phyloP scores from a whole-genome alignment of 441 rosid genomes.

The Gossypium lobatum region DNA sequence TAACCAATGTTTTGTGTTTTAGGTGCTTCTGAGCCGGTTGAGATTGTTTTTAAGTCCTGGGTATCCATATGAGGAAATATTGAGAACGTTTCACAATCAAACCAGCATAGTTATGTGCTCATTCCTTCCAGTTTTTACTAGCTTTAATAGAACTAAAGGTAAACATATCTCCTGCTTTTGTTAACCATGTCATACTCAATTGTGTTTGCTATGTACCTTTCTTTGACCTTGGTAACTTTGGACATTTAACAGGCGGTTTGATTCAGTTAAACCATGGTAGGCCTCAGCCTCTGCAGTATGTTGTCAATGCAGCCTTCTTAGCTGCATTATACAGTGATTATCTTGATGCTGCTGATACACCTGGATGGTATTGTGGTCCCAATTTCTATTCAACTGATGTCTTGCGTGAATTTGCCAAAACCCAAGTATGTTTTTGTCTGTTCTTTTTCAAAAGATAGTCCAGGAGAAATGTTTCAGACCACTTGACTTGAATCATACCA shows the following conservation, averaged over 20 bases:
- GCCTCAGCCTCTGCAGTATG: conserved; percentile 87
- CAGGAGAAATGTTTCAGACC: neutral
- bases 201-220: conserved; percentile 10
- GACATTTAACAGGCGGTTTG: conserved; percentile 52
- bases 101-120: conserved; percentile 80
- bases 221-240: neutral
- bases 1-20: conserved; percentile 6
- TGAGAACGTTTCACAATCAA: conserved; percentile 80
- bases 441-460: neutral
- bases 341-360: conserved; percentile 87
- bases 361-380: conserved; percentile 91
- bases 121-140: conserved; percentile 61
- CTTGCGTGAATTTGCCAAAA: conserved; percentile 65
- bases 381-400: conserved; percentile 63
- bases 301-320: conserved; percentile 76
- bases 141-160: conserved; percentile 74
- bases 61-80: conserved; percentile 80
- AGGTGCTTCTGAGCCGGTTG: conserved; percentile 69
- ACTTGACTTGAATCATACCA: neutral
- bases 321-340: conserved; percentile 72
- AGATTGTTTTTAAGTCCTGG: conserved; percentile 87
- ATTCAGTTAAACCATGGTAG: conserved; percentile 76
- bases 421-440: conserved; percentile 43
- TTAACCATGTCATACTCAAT: neutral
- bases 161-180: conserved; percentile 16